Evolutionary conservation across 768 basidiomycete genomes (phyloP).

Genomic region (Termitomyces sp.): DNA sequence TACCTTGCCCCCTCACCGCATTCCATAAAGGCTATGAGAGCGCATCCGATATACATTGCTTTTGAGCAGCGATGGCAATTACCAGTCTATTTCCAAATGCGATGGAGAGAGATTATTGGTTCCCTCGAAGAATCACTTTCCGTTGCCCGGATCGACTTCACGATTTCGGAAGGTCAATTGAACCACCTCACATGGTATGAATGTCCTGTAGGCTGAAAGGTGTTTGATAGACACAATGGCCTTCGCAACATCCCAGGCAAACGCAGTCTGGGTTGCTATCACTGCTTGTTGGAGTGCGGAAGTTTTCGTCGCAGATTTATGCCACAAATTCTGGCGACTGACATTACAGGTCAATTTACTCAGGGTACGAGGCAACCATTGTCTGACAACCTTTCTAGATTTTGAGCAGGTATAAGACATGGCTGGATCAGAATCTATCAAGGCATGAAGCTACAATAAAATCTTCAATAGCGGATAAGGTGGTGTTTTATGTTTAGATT

Average conservation of each 20-base stretch:
- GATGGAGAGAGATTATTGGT: slow-evolving; percentile 91
- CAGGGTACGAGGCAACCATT: background rate
- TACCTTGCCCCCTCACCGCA: slow-evolving; percentile 70
- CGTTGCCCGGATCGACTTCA: slow-evolving; percentile 34
- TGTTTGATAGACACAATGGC: slow-evolving; percentile 21
- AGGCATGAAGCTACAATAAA: slow-evolving; percentile 32
- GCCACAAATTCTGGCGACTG: slow-evolving; percentile 85
- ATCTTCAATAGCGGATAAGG: slow-evolving; percentile 27
- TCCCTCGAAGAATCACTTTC: slow-evolving; percentile 66
- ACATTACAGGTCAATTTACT: slow-evolving; percentile 68
- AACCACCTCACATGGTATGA: background rate
- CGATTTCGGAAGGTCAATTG: slow-evolving; percentile 32
- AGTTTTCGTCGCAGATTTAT: slow-evolving; percentile 78
- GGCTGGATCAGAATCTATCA: slow-evolving; percentile 60
- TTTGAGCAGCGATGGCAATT: slow-evolving; percentile 93
- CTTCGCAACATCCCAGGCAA: slow-evolving; percentile 60
- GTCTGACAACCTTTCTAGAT: slow-evolving; percentile 40
- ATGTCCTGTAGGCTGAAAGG: background rate
- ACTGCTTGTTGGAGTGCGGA: slow-evolving; percentile 82
- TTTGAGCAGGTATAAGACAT: slow-evolving; percentile 70
- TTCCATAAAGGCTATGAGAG: slow-evolving; percentile 66
- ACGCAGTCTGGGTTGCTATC: slow-evolving; percentile 67
- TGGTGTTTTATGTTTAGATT: slow-evolving; percentile 1
- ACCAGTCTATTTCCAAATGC: slow-evolving; percentile 92
- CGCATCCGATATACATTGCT: slow-evolving; percentile 59